Conservation (phyloP, 495 filamentous ascomycete species). For the Penicillium goetzii region DNA sequence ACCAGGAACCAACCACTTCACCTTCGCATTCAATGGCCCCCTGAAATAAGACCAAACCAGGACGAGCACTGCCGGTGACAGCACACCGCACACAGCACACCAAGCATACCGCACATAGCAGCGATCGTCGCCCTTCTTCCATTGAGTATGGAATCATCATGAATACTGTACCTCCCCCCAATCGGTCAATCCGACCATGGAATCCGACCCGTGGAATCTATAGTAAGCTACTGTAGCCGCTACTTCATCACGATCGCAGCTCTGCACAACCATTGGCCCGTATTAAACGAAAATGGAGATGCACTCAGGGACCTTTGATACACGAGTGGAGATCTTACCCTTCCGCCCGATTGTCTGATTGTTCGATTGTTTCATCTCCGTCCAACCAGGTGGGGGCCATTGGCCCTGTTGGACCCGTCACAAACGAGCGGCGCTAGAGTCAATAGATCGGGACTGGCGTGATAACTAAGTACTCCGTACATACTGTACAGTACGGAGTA, state of each 20-base stretch:
- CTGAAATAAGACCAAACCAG: not conserved
- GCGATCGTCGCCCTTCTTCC: not conserved
- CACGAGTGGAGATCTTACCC: not conserved
- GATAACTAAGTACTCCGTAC: not conserved
- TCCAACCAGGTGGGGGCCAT: conserved; percentile 18
- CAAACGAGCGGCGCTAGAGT: conserved; percentile 16
- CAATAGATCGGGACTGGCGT: conserved; percentile 18
- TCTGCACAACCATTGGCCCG: conserved; percentile 1
- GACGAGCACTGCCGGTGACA: not conserved
- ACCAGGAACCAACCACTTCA: conserved; percentile 4
- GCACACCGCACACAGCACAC: conserved; percentile 1
- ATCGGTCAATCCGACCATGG: not conserved
- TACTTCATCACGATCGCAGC: conserved; percentile 4
- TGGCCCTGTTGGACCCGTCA: conserved; percentile 20
- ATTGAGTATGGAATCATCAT: conserved; percentile 9
- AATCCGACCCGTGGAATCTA: not conserved
- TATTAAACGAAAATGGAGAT: not conserved
- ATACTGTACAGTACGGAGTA: too few relatives aligned
- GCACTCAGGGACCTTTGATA: conserved; percentile 5
- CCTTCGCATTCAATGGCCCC: not conserved
- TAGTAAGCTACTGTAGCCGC: not conserved
- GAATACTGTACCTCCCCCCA: not conserved
- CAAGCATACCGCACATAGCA: not conserved
- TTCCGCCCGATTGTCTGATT: not conserved
- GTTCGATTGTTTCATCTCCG: conserved; percentile 22